A percentile compares a stretch with the other conserved stretches of the same genome.
These are phyloP conservation scores for Crithidia fasciculata DNA, from an alignment of 208 protist genomes.

Conservation along the genomic window DNA sequence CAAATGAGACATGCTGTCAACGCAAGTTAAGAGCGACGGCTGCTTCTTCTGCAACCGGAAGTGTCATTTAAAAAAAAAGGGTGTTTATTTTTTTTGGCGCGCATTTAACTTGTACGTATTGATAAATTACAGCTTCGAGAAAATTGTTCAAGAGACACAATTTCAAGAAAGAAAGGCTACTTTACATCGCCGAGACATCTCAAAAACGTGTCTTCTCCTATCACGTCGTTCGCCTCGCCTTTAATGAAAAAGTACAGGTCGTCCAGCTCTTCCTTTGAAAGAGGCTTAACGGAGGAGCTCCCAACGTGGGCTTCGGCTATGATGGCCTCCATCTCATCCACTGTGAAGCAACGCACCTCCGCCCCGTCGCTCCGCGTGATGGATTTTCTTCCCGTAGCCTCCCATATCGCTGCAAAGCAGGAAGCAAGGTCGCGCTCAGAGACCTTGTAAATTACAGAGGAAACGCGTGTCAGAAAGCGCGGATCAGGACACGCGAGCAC, in stretches of 20 bases:
- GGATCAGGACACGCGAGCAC: constrained; percentile 30
- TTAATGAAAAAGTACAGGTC: constrained; percentile 34
- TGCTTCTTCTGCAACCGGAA: too few relatives aligned
- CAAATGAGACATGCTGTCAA: too few relatives aligned
- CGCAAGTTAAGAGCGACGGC: too few relatives aligned
- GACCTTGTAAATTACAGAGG: constrained; percentile 26
- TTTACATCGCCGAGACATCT: constrained; percentile 24
- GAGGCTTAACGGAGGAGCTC: not conserved
- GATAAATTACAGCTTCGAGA: not conserved
- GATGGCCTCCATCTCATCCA: constrained; percentile 23
- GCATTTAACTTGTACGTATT: not conserved
- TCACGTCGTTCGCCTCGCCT: constrained; percentile 9
- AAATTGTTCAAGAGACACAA: not conserved
- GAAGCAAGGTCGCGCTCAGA: constrained; percentile 20
- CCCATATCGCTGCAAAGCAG: constrained; percentile 31
- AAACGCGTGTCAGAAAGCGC: constrained; percentile 21
- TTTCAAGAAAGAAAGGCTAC: constrained; percentile 4
- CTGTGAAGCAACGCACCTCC: constrained; percentile 14
- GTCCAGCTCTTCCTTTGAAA: constrained; percentile 21
- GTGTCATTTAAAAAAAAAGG: not conserved
- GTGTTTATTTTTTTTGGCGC: not conserved
- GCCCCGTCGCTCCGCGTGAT: not conserved
- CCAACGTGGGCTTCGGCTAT: constrained; percentile 5
- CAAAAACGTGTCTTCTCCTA: constrained; percentile 29
- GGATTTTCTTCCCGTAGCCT: constrained; percentile 17